Evolutionary conservation across 371 early-diverging fungal species (phyloP), one percentile per base, ranked within the genome.

Genomic region (Funneliformis caledonium): DNA sequence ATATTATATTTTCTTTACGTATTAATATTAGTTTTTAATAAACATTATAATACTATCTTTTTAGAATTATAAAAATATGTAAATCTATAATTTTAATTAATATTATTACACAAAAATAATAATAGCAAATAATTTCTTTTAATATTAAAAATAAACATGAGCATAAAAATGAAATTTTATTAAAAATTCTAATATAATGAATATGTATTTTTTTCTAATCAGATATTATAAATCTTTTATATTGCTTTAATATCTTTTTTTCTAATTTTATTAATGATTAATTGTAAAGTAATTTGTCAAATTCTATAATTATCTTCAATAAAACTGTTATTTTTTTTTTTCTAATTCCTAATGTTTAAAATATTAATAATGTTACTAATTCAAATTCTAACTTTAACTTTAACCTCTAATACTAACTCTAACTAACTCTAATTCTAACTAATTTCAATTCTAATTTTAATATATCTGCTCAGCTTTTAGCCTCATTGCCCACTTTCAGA

Each of bases 101-200:
- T 37, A 67, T 67, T 8, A 67, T 67, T 10, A 67, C 14, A 14
- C 42, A 26, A 67, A 67, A 67, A 67, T 67, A 67, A 33, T 67
- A 12, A 14, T 26, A 12, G 4, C 14, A 68, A 14, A 68, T 68
- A 11, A 43, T 68, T 0, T 19, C 68, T 7, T 19, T 68, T 12
- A 7, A 68, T 16, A 68, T 68, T 16, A 11, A 33, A 6, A 14
- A 42, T 31, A 68, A 42, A 68, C 43, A 68, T 6, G 68, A 31
- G 42, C 68, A 68, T 37, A 68, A 6, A 37, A 68, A 68, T 14
- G 68, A 68, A 1, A 68, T 68, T 37, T 16, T 19, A 68, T 68
- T 68, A 19, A 33, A 11, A 37, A 68, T 37, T 14, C 12, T 33
- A 68, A 68, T 42, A 37, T 16, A 68, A 67, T n/a, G n/a, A n/a